Percentiles rank a stretch among this genome's conserved stretches.
Evolutionary conservation across 1,284 basidiomycete genomes (phyloP).

Genomic region (Apiotrichum laibachii): DNA sequence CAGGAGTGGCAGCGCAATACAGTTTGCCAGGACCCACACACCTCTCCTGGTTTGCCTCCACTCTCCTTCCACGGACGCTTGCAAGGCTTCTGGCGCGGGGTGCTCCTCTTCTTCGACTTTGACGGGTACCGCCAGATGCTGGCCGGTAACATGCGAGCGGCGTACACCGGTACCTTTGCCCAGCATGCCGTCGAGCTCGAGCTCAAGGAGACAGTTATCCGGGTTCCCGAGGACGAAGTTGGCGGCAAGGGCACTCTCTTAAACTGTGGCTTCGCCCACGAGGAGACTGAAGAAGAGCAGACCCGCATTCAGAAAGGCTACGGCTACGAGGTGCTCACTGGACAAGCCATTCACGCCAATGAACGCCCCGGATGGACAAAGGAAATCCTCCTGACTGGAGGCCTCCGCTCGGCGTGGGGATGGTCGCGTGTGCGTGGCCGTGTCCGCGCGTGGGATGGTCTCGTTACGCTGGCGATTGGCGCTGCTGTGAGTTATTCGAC

Average conservation of each 20-base stretch:
- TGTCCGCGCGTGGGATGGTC: constrained; percentile 49
- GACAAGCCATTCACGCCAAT: constrained; percentile 29
- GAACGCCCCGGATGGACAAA: constrained; percentile 49
- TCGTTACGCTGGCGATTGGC: constrained; percentile 36
- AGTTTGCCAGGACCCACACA: constrained; percentile 51
- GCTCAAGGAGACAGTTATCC: constrained; percentile 47
- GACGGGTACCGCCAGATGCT: constrained; percentile 56
- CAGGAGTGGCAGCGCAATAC: constrained; percentile 51
- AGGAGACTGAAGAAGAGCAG: constrained; percentile 38
- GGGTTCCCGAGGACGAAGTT: constrained; percentile 41
- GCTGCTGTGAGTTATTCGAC: constrained; percentile 5
- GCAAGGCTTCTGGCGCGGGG: constrained; percentile 55
- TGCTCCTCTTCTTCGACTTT: constrained; percentile 57
- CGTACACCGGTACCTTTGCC: constrained; percentile 50
- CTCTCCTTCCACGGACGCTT: constrained; percentile 50
- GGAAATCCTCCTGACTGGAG: constrained; percentile 49
- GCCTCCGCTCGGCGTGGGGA: constrained; percentile 38
- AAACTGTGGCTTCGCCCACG: constrained; percentile 40
- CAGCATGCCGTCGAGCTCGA: constrained; percentile 45
- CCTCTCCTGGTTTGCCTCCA: constrained; percentile 51
- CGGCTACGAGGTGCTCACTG: constrained; percentile 36
- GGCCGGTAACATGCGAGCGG: constrained; percentile 49
- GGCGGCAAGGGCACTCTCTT: constrained; percentile 45
- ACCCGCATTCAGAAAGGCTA: constrained; percentile 35
- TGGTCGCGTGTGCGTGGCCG: constrained; percentile 41